Base-by-base conservation (phyloP, 1,284 basidiomycete genomes). In the Acaromyces ingoldii region DNA sequence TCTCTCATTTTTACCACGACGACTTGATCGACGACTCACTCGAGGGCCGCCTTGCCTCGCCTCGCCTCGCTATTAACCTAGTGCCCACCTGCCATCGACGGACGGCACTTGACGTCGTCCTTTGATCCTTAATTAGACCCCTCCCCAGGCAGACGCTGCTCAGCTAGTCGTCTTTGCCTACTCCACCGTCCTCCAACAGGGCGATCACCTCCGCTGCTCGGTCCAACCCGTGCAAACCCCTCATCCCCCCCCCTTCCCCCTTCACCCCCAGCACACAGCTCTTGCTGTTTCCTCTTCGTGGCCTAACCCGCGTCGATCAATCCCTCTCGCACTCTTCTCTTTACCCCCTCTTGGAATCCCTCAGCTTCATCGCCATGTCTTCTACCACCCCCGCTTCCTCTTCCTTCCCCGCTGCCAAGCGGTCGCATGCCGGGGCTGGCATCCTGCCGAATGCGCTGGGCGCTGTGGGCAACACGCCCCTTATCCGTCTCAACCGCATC, bases 401-500 rank as follows among this genome's bases (percentile, higher is more conserved):
- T 34, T 34, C 31, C 10, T 34, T 34, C 17, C 31, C 10, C 10
- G 10, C 10, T 10, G 31, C 31, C 10, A 34, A 10, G 31, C 36
- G 7, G 6, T 6, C 9, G 7, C 36, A 38, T 38, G 36, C 36
- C 5, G 36, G 9, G 15, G 11, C 33, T 24, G 33, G 33, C 21
- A 28, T 66, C 62, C 34, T 75, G 55, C 51, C 61, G 41, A 48
- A 58, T 33, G 88, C 87, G 5, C 83, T 93, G 48, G 87, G 83
- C 41, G 89, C 88, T 13, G 84, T 97, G 22, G 92, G 92, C 4
- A 81, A 89, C 65, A 97, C 93, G 0, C 93, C 92, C 2, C 82
- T 98, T 62, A 83, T 97, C 62, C 82, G 88, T 49, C 81, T 97
- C 11, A 85, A 90, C 77, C 85, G 84, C 71, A 83, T 96, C 33